Percentiles rank a stretch among this genome's conserved stretches.
Evolutionary conservation across 768 basidiomycete species (phyloP).

Genomic region (Chalciporus sphaerocephalus): DNA sequence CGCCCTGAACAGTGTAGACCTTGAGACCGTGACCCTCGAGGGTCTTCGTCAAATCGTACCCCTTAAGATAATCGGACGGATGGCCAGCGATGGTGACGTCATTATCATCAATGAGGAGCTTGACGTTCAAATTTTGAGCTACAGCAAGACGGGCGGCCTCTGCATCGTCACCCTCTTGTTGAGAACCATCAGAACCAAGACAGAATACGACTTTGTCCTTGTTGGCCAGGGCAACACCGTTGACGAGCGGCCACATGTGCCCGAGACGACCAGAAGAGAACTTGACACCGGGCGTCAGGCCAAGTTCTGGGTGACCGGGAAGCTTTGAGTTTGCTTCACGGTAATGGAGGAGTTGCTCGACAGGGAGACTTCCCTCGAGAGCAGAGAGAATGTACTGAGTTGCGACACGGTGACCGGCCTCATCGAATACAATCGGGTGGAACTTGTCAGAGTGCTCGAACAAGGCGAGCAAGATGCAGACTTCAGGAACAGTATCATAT

Average conservation of each 20-base stretch:
- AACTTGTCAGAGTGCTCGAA: conserved; percentile 62
- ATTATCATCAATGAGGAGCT: conserved; percentile 85
- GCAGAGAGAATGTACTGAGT: conserved; percentile 84
- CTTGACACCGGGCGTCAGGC: conserved; percentile 87
- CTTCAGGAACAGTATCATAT: conserved; percentile 79
- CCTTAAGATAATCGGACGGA: conserved; percentile 80
- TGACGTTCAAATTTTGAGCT: conserved; percentile 77
- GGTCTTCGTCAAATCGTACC: conserved; percentile 67
- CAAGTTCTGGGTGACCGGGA: conserved; percentile 86
- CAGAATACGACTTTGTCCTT: conserved; percentile 73
- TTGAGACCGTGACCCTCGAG: conserved; percentile 79
- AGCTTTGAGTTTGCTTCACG: conserved; percentile 83
- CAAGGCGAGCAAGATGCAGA: conserved; percentile 71
- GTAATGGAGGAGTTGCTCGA: conserved; percentile 78
- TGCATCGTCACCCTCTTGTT: conserved; percentile 89
- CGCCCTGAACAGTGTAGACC: conserved; percentile 68
- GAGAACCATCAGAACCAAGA: conserved; percentile 85
- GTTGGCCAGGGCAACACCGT: conserved; percentile 80
- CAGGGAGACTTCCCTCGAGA: conserved; percentile 64
- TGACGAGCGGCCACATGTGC: conserved; percentile 87
- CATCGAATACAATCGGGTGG: conserved; percentile 71
- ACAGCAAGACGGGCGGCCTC: conserved; percentile 87
- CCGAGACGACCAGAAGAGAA: conserved; percentile 92
- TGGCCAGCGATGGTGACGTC: conserved; percentile 92
- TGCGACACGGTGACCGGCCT: conserved; percentile 89